These are phyloP conservation scores for Lactuca saligna DNA, from an alignment of 129 eudicot genomes.

Conservation along the genomic window DNA sequence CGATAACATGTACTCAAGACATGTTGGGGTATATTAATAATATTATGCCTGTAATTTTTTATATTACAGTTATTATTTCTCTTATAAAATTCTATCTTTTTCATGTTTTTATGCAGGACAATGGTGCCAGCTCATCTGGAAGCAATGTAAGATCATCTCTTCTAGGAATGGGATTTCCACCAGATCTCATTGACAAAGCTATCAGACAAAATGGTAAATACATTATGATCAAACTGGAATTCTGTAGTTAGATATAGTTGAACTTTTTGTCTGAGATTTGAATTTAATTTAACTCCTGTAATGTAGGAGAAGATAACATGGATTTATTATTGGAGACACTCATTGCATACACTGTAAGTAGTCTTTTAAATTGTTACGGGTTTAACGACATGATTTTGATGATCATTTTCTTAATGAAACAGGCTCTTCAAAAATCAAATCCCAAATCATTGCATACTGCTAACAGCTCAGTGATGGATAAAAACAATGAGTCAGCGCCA, in stretches of 20 bases:
- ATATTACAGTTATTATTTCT: not conserved
- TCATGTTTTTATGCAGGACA: constrained; percentile 42
- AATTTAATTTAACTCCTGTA: constrained; percentile 10
- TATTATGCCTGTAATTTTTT: constrained; percentile 6
- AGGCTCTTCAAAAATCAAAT: constrained; percentile 48
- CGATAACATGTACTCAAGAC: constrained; percentile 30
- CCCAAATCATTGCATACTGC: constrained; percentile 37
- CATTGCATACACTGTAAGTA: constrained; percentile 60
- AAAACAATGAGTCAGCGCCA: constrained; percentile 33
- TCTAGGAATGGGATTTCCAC: constrained; percentile 86
- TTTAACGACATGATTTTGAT: constrained; percentile 7
- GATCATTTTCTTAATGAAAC: constrained; percentile 6
- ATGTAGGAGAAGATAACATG: constrained; percentile 72
- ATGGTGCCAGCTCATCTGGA: constrained; percentile 85
- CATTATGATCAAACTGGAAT: constrained; percentile 7
- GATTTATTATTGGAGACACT: constrained; percentile 79
- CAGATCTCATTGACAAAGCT: constrained; percentile 73
- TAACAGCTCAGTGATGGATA: constrained; percentile 31
- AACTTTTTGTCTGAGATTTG: constrained; percentile 12
- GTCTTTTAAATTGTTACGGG: constrained; percentile 2
- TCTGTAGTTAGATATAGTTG: not conserved
- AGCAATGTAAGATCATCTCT: constrained; percentile 72
- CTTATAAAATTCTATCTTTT: not conserved
- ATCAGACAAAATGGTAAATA: constrained; percentile 68
- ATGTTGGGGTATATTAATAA: constrained; percentile 48